Evolutionary conservation across 768 basidiomycete species (phyloP).

Genomic region (Pisolithus orientalis): DNA sequence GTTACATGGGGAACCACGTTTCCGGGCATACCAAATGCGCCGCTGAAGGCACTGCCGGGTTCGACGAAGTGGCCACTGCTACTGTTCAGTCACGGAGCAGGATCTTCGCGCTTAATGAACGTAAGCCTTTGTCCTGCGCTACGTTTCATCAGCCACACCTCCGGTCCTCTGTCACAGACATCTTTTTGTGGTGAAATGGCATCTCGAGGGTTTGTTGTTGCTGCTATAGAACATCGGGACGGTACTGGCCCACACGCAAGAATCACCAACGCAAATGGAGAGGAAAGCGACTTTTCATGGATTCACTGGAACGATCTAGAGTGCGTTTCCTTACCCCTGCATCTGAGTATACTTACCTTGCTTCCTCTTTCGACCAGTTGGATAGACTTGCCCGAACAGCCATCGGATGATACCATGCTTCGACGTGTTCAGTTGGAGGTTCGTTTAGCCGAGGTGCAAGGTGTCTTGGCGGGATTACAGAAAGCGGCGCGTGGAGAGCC

Average conservation of each 20-base stretch:
- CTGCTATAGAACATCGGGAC: conserved; percentile 42
- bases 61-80: conserved; percentile 31
- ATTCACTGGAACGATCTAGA: conserved; percentile 25
- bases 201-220: conserved; percentile 39
- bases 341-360: neutral
- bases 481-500: neutral
- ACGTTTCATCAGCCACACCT: no score
- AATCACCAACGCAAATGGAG: conserved; percentile 14
- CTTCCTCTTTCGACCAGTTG: conserved; percentile 11
- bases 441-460: conserved; percentile 34
- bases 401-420: conserved; percentile 26
- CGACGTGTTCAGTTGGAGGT: conserved; percentile 28
- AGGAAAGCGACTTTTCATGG: conserved; percentile 26
- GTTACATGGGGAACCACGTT: conserved; percentile 28
- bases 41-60: conserved; percentile 12
- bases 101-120: conserved; percentile 37
- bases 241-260: conserved; percentile 35
- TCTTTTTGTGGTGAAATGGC: conserved; percentile 41
- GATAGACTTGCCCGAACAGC: conserved; percentile 26
- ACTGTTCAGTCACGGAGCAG: conserved; percentile 42
- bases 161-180: conserved; percentile 5
- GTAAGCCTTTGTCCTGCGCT: conserved; percentile 3
- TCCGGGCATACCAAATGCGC: conserved; percentile 23
- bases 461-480: conserved; percentile 17
- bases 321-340: conserved; percentile 4